Base-by-base conservation (phyloP, 441 rosid species). In the Raphanus hybrid region DNA sequence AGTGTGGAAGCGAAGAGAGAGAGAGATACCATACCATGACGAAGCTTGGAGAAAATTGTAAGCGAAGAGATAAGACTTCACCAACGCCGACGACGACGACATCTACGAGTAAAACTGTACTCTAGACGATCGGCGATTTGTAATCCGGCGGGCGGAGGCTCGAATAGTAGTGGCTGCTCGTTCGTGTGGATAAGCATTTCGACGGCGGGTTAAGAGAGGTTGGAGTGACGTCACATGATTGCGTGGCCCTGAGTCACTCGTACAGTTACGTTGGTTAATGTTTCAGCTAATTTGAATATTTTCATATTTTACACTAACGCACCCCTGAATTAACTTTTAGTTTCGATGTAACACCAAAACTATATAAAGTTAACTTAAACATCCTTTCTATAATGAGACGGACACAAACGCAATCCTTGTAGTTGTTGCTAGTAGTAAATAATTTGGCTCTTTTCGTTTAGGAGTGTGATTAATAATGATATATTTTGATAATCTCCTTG, bases 31-130 rank as follows among this genome's bases (percentile, higher is more conserved):
- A 52, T 77, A 93, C 98, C 96, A 93, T 69, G 87, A 88, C 45
- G 87, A 34, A 64, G 89, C 85, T 74, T 91, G 97, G 75, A 91
- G 82, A 67, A 89, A 83, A 71, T 93, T 93, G 92, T 91, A 93
- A 67, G 79, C 45, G 66, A 89, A 75, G 78, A 93, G 93, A 83
- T 89, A 91, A 76, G 81, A 82, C 74, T 81, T 88, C n/a, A 82
- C 67, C 8, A 78, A 58, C 37, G 58, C 45, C 34, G 26, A 0
- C 26, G 26, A 23, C 12, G 58, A 52, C 12, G 81, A 34, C 89
- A 85, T 88, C 52, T 48, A 1, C 73, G 12, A n/a, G 14, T 23
- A 23, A 23, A 23, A 23, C 26, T 23, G 26, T 23, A 23, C 5
- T 29, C 34, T 4, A 29, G 34, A 3, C 32, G 5, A 29, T 29